These are phyloP conservation scores for Coemansia sp. DNA, from an alignment of 192 early-diverging fungal genomes.

Conservation along the genomic window DNA sequence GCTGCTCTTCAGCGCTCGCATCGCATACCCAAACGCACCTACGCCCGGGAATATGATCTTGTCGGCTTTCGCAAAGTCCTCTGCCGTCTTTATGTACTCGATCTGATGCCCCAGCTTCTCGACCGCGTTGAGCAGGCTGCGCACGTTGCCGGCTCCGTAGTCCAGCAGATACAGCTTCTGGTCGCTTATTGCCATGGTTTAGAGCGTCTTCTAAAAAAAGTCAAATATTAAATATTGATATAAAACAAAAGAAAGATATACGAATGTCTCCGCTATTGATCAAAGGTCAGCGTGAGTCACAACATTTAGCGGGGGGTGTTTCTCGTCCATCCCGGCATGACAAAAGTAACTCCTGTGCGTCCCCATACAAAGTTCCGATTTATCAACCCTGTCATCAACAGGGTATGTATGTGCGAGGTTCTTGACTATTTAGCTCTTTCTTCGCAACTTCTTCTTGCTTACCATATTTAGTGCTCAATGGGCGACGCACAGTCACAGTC, in stretches of 20 bases:
- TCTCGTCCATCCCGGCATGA: background rate
- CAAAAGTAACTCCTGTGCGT: background rate
- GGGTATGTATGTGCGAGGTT: background rate
- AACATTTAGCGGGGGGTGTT: background rate
- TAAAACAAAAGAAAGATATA: background rate
- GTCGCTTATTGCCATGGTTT: constrained; percentile 6
- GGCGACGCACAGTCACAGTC: background rate
- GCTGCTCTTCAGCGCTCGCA: constrained; percentile 70
- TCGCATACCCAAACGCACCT: constrained; percentile 93
- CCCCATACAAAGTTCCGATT: background rate
- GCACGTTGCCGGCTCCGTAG: constrained; percentile 99
- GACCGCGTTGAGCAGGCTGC: constrained; percentile 94
- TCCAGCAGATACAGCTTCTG: constrained; percentile 79
- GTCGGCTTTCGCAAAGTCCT: constrained; percentile 89
- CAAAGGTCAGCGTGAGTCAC: background rate
- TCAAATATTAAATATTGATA: background rate
- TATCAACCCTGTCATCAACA: background rate
- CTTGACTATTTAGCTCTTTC: background rate
- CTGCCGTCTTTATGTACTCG: constrained; percentile 66
- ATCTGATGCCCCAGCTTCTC: constrained; percentile 86
- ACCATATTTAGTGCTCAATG: background rate
- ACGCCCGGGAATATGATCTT: constrained; percentile 99
- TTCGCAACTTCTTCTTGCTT: background rate
- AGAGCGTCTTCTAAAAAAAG: background rate
- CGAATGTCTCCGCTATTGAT: background rate